Evolutionary conservation across 2,329 filamentous ascomycete species (phyloP), one percentile per base, ranked within the genome.

Genomic region (Aspergillus versicolor): DNA sequence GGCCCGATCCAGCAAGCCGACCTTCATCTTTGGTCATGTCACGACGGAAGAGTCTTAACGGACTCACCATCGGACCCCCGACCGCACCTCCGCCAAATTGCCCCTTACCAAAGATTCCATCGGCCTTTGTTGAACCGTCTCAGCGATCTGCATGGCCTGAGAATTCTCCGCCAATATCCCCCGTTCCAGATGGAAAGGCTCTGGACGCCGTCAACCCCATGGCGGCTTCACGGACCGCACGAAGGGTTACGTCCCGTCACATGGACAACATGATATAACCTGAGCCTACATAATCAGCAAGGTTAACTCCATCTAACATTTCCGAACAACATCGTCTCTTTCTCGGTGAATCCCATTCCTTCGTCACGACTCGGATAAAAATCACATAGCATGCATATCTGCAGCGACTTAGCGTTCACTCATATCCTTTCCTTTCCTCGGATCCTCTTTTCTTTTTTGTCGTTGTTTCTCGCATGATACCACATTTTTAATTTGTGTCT

Each of bases 21-120:
- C 52, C 57, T 30, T 43, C 54, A 6, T 64, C 54, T 15, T 43
- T 52, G 4, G 42, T 59, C 32, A 62, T 70, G 57, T 55, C 62
- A 8, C 68, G 67, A 21, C 71, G 70, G 12, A 73, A 73, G 53
- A 72, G 70, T 49, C 67, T 73, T 64, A 67, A 67, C 2, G 71
- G 71, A 2, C 57, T 73, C 15, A 53, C 61, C 9, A 59, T 67
- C 30, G 71, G 70, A 0, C 71, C 70, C 24, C 70, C 71, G 2
- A 52, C 60, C 11, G 66, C 65, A 8, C 71, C 71, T 40, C 71
- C 71, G 34, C 71, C 71, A 4, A 71, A 68, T 41, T 72, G 67
- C 40, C 71, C 71, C 2, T 58, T 73, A 3, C 71, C 71, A 4
- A 68, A 72, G 43, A 67, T 73, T 1, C 71, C 71, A 7, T 65